Evolutionary conservation across 139 green algal genomes (phyloP).

Genomic region (Chlamydomonas asymmetrica): DNA sequence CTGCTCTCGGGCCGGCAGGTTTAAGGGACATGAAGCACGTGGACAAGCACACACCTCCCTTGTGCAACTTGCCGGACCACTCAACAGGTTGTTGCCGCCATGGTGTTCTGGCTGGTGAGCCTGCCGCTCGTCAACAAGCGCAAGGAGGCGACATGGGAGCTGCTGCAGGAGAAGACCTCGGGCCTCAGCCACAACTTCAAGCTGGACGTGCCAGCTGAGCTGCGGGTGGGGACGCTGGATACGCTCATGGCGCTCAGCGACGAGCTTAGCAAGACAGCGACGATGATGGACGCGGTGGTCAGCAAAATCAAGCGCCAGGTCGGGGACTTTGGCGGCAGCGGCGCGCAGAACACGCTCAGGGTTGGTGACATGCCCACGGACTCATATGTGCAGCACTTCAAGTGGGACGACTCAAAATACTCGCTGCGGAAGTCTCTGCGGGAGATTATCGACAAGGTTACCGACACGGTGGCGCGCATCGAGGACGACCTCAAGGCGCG

Average conservation of each 20-base stretch:
- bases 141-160: conserved; percentile 69
- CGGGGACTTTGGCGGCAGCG: conserved; percentile 23
- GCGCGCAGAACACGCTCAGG: conserved; percentile 24
- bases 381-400: conserved; percentile 80
- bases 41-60: too few relatives aligned
- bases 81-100: too few relatives aligned
- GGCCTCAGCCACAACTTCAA: conserved; percentile 61
- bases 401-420: conserved; percentile 98
- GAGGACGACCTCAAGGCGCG: conserved; percentile 98
- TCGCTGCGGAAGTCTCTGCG: conserved; percentile 79
- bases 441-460: conserved; percentile 91
- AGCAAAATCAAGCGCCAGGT: conserved; percentile 81
- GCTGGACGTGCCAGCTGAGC: conserved; percentile 87
- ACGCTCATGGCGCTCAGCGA: conserved; percentile 90
- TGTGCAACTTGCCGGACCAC: too few relatives aligned
- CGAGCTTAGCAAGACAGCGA: conserved; percentile 87
- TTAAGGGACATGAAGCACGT: too few relatives aligned
- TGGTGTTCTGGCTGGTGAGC: conserved; percentile 79
- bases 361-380: conserved; percentile 73
- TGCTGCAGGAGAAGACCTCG: conserved; percentile 76
- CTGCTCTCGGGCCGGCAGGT: too few relatives aligned
- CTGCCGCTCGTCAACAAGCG: conserved; percentile 55
- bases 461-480: conserved; percentile 81
- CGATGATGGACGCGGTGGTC: conserved; percentile 78
- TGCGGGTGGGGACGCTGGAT: conserved; percentile 94